Percentiles rank a stretch among this genome's conserved stretches.
These are phyloP conservation scores for Xylaria sp. DNA, from an alignment of 2,329 filamentous ascomycete species.

Conservation along the genomic window DNA sequence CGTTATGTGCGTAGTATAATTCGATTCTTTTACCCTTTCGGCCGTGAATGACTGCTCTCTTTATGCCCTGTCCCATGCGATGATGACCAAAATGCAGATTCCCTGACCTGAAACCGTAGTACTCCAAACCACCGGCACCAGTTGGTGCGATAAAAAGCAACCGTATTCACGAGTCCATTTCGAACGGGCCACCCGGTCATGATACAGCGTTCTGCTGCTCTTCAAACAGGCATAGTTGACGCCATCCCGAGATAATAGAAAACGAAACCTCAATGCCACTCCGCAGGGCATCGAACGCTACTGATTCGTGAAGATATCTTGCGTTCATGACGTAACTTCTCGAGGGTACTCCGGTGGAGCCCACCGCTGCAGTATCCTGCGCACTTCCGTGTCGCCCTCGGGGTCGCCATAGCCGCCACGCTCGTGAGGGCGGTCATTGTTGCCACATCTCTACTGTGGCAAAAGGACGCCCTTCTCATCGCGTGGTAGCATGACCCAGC, in stretches of 20 bases:
- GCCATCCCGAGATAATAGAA: neutral
- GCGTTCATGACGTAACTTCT: neutral
- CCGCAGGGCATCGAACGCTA: neutral
- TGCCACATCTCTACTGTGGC: constrained; percentile 31
- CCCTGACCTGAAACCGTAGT: constrained; percentile 14
- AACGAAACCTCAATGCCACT: neutral
- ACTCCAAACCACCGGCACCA: constrained; percentile 22
- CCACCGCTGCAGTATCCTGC: constrained; percentile 2
- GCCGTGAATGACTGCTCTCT: neutral
- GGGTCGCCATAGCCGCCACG: constrained; percentile 3
- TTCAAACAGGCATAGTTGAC: neutral
- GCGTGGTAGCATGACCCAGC: constrained; percentile 34
- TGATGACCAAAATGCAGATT: constrained; percentile 22
- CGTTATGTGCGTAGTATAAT: neutral
- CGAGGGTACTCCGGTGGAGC: neutral
- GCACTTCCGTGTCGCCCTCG: neutral
- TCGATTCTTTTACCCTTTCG: neutral
- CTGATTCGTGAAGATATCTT: neutral
- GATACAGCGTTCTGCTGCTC: neutral
- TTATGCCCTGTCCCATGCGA: neutral
- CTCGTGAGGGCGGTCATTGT: constrained; percentile 2
- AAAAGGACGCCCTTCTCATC: constrained; percentile 39
- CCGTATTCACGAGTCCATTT: constrained; percentile 10
- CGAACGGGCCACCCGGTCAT: neutral
- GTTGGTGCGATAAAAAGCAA: constrained; percentile 11